Evolutionary conservation across 495 filamentous ascomycete genomes (phyloP).

Genomic region (Aspergillus indologenus): DNA sequence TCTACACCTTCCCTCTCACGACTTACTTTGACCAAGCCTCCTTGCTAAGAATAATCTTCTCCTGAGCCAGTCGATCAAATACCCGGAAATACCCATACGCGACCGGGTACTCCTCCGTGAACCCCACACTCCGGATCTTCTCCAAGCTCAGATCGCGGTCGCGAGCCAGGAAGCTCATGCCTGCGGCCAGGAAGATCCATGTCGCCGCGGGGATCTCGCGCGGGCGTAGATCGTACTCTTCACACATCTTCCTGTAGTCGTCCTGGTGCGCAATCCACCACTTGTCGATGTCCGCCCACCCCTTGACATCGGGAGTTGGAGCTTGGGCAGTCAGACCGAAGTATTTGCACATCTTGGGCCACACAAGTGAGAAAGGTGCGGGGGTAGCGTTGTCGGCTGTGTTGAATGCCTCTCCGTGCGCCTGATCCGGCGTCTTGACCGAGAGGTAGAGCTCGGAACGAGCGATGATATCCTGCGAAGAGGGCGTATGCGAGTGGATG

Average conservation of each 20-base stretch:
- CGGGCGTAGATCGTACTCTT: neutral
- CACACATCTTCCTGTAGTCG: slow-evolving; percentile 8
- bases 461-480: slow-evolving; percentile 42
- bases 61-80: slow-evolving; percentile 13
- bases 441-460: slow-evolving; percentile 39
- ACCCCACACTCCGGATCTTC: slow-evolving; percentile 20
- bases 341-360: slow-evolving; percentile 5
- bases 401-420: slow-evolving; percentile 52
- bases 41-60: too few relatives aligned
- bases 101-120: slow-evolving; percentile 20
- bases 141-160: slow-evolving; percentile 19
- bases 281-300: slow-evolving; percentile 6
- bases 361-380: neutral
- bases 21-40: too few relatives aligned
- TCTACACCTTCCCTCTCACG: too few relatives aligned
- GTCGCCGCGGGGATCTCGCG: slow-evolving; percentile 12
- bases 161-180: slow-evolving; percentile 13
- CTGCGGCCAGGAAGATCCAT: slow-evolving; percentile 19
- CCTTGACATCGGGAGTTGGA: neutral
- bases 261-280: slow-evolving; percentile 13
- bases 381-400: slow-evolving; percentile 49
- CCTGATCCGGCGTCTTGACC: slow-evolving; percentile 37
- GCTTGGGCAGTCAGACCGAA: slow-evolving; percentile 5
- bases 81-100: slow-evolving; percentile 9
- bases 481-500: slow-evolving; percentile 28